Percentiles rank a stretch among this genome's conserved stretches.
Conservation (phyloP, 2,329 filamentous ascomycete species). For the Arthrobotrys sphaeroides region DNA sequence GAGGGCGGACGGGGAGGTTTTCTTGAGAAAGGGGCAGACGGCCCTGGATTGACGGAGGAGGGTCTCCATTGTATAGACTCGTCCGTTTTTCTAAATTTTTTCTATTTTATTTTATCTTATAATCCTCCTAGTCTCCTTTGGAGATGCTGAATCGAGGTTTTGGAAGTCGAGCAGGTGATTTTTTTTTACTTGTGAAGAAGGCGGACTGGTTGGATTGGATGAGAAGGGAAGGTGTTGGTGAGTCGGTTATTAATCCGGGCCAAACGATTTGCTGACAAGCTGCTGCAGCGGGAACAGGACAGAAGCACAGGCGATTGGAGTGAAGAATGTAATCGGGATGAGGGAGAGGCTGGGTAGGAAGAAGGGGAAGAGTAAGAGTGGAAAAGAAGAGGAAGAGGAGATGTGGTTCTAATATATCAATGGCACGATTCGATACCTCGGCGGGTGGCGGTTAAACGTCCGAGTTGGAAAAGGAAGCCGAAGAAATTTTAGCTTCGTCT, state of each 20-base stretch:
- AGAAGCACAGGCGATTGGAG: not conserved
- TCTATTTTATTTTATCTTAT: conserved; percentile 11
- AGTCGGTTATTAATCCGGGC: not conserved
- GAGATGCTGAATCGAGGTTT: conserved; percentile 29
- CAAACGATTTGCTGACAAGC: conserved; percentile 24
- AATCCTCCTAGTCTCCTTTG: not conserved
- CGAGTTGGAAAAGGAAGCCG: conserved; percentile 26
- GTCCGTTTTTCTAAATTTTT: not conserved
- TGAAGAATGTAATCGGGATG: not conserved
- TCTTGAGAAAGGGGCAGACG: conserved; percentile 97
- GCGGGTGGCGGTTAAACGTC: conserved; percentile 23
- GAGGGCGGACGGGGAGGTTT: conserved; percentile 88
- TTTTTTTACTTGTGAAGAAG: not conserved
- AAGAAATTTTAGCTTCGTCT: too few relatives aligned
- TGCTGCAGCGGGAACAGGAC: not conserved
- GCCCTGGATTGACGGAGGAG: conserved; percentile 93
- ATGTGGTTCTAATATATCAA: not conserved
- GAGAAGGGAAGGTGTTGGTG: conserved; percentile 37
- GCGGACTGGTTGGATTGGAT: not conserved
- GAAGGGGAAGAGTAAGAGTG: not conserved
- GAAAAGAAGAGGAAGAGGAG: not conserved
- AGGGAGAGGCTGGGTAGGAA: not conserved
- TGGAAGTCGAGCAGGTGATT: not conserved
- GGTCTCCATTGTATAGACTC: conserved; percentile 75
- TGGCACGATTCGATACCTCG: too few relatives aligned